Percentiles rank a stretch among this genome's conserved stretches.
These are phyloP conservation scores for Fusarium coicis DNA, from an alignment of 2,329 filamentous ascomycete species.

Conservation along the genomic window DNA sequence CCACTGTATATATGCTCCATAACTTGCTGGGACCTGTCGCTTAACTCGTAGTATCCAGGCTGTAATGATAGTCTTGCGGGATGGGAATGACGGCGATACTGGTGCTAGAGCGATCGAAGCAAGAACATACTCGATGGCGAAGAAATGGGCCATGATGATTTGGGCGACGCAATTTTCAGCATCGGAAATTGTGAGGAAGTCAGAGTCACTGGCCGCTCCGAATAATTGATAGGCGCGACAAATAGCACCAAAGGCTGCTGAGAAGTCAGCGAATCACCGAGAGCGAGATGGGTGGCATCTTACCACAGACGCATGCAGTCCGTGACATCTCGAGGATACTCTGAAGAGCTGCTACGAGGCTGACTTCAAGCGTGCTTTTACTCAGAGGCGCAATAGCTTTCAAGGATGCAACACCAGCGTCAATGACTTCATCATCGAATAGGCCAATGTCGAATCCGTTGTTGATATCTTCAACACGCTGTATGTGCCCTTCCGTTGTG, in stretches of 20 bases:
- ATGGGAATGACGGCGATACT: not conserved
- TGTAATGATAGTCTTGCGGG: not conserved
- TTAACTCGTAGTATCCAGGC: not conserved
- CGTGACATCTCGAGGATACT: not conserved
- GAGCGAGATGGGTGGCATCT: accelerated
- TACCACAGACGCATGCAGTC: not conserved
- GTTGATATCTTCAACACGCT: not conserved
- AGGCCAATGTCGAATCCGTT: not conserved
- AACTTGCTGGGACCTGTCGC: not conserved
- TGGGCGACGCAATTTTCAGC: not conserved
- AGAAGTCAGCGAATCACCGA: not conserved
- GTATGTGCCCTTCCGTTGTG: not conserved
- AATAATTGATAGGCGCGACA: not conserved
- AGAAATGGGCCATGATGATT: not conserved
- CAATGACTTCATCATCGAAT: accelerated
- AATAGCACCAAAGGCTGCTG: not conserved
- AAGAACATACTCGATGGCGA: not conserved
- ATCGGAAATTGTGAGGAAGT: not conserved
- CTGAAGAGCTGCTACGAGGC: not conserved
- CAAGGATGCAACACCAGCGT: not conserved
- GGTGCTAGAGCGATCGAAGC: not conserved
- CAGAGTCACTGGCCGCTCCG: not conserved
- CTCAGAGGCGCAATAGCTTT: not conserved
- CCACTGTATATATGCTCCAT: not conserved
- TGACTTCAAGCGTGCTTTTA: not conserved